phyloP scores from a whole-genome alignment of 2,329 filamentous ascomycete genomes.

The Gremmenia infestans region DNA sequence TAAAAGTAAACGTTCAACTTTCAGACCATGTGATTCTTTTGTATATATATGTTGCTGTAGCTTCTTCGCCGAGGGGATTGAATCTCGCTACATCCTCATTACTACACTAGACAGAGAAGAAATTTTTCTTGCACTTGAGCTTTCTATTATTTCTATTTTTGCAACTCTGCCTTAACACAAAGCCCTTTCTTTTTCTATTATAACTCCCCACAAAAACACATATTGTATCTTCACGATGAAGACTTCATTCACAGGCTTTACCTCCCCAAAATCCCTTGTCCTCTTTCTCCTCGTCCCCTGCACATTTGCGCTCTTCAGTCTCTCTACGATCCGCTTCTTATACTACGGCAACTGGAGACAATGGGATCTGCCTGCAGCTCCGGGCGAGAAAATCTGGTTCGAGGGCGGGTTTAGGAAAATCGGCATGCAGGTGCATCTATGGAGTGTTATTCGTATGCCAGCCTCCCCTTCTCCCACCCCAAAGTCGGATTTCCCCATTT shows the following conservation, averaged over 20 bases:
- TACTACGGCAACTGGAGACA: neutral
- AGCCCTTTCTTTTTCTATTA: no score
- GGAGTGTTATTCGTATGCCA: constrained; percentile 12
- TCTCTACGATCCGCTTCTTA: neutral
- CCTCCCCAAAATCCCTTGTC: neutral
- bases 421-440: constrained; percentile 7
- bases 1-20: no score
- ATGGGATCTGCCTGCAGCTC: neutral
- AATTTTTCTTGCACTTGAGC: no score
- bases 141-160: no score
- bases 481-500: neutral
- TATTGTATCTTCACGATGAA: no score
- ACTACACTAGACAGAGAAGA: no score
- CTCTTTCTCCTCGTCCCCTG: constrained; percentile 2
- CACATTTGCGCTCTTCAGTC: constrained; percentile 9
- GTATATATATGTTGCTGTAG: no score
- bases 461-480: neutral
- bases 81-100: no score
- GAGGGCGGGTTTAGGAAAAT: neutral
- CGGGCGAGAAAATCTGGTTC: constrained; percentile 7
- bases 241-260: constrained; percentile 6
- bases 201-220: no score
- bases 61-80: no score
- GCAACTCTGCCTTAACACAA: no score
- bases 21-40: no score